Evolutionary conservation across 768 basidiomycete species (phyloP).

Genomic region (Mycena pura): DNA sequence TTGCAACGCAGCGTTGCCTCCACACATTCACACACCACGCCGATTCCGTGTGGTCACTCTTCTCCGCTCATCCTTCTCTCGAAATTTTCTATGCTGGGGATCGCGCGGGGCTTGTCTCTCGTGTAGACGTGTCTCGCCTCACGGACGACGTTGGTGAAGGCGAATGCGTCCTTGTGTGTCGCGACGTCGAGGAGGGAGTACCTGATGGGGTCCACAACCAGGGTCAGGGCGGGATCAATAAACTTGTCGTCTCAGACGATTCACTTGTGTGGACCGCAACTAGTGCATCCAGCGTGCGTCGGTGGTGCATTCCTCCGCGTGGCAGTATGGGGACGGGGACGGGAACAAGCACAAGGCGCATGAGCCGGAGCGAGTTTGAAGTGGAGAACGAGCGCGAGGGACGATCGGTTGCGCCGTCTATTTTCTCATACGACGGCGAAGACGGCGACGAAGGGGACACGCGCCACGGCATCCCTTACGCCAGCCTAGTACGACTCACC

Average conservation of each 20-base stretch:
- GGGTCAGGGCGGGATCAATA: slow-evolving; percentile 74
- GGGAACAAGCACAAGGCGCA: slow-evolving; percentile 2
- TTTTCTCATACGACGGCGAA: slow-evolving; percentile 27
- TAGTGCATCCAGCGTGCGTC: slow-evolving; percentile 77
- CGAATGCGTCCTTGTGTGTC: slow-evolving; percentile 85
- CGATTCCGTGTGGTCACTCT: slow-evolving; percentile 93
- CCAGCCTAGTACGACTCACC: slow-evolving; percentile 70
- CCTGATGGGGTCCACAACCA: slow-evolving; percentile 33
- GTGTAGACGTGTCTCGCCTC: slow-evolving; percentile 86
- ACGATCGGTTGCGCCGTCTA: slow-evolving; percentile 27
- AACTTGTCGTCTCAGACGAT: slow-evolving; percentile 84
- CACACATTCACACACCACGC: slow-evolving; percentile 97
- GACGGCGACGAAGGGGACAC: slow-evolving; percentile 33
- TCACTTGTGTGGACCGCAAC: slow-evolving; percentile 90
- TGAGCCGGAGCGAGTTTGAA: slow-evolving; percentile 9
- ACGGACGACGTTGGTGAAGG: slow-evolving; percentile 82
- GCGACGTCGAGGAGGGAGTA: slow-evolving; percentile 53
- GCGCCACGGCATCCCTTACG: slow-evolving; percentile 66
- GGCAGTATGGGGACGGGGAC: slow-evolving; percentile 32
- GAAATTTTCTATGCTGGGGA: slow-evolving; percentile 95
- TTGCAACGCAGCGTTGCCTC: slow-evolving; percentile 85
- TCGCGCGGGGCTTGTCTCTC: slow-evolving; percentile 86
- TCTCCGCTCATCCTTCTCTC: slow-evolving; percentile 86
- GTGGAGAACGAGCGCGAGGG: slow-evolving; percentile 3
- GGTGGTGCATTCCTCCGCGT: slow-evolving; percentile 77